phyloP scores from a whole-genome alignment of 495 filamentous ascomycete species.

The Cladorrhinum samala region DNA sequence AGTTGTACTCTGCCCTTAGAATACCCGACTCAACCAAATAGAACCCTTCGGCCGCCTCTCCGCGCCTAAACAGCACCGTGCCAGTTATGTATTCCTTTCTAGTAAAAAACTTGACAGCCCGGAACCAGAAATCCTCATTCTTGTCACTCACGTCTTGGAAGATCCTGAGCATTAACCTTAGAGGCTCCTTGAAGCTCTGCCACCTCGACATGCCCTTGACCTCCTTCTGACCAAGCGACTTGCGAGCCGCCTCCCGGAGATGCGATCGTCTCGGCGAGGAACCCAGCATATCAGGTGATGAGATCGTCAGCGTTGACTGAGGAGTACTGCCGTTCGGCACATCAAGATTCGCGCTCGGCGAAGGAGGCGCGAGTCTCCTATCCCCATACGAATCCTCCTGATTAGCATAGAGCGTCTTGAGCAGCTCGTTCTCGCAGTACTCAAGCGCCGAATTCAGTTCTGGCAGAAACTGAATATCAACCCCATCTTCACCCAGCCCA shows the following conservation, averaged over 20 bases:
- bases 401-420: constrained; percentile 72
- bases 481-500: constrained; percentile 62
- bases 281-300: constrained; percentile 43
- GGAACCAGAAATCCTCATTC: constrained; percentile 94
- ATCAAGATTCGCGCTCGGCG: constrained; percentile 41
- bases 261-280: constrained; percentile 74
- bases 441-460: constrained; percentile 91
- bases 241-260: constrained; percentile 70
- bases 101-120: constrained; percentile 62
- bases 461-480: constrained; percentile 69
- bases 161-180: constrained; percentile 85
- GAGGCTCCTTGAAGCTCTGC: constrained; percentile 78
- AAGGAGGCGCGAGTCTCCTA: constrained; percentile 21
- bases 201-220: constrained; percentile 50
- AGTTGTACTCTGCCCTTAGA: constrained; percentile 79
- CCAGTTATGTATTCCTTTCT: constrained; percentile 60
- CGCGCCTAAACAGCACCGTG: constrained; percentile 67
- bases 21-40: constrained; percentile 90
- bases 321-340: constrained; percentile 37
- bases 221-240: constrained; percentile 56
- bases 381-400: constrained; percentile 38
- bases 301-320: constrained; percentile 6
- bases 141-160: constrained; percentile 79
- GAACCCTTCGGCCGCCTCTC: constrained; percentile 67
- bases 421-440: constrained; percentile 88